A percentile compares a stretch with the other conserved stretches of the same genome.
Conservation (phyloP, 1,284 basidiomycete genomes). For the Naganishia albida region DNA sequence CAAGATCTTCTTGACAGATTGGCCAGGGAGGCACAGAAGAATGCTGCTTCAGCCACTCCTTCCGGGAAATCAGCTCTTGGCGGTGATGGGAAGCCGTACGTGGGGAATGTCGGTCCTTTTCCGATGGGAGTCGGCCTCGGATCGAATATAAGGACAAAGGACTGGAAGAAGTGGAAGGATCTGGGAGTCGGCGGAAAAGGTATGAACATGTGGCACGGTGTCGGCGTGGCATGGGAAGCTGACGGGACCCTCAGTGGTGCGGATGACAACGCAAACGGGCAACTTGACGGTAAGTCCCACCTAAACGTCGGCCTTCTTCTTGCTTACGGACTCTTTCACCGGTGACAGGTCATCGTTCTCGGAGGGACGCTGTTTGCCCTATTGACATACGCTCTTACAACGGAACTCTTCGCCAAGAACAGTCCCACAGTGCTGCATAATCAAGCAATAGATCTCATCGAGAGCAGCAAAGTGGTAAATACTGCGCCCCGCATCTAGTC, state of each 20-base stretch:
- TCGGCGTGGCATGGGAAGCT: slow-evolving; percentile 1
- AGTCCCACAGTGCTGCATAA: slow-evolving; percentile 86
- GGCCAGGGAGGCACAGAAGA: slow-evolving; percentile 34
- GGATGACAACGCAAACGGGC: slow-evolving; percentile 75
- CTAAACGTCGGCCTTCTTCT: not conserved
- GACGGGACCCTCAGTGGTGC: slow-evolving; percentile 60
- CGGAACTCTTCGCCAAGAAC: slow-evolving; percentile 88
- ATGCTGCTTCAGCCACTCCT: slow-evolving; percentile 26
- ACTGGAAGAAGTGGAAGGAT: slow-evolving; percentile 68
- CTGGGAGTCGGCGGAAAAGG: slow-evolving; percentile 79
- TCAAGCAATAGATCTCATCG: slow-evolving; percentile 80
- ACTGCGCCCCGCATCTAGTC: slow-evolving; percentile 35
- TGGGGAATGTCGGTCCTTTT: slow-evolving; percentile 68
- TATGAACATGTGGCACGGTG: slow-evolving; percentile 55
- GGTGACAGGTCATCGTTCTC: slow-evolving; percentile 64
- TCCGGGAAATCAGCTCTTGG: not conserved
- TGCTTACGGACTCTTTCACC: not conserved
- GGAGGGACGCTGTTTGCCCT: slow-evolving; percentile 79
- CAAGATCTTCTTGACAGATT: slow-evolving; percentile 41
- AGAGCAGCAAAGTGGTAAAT: slow-evolving; percentile 67
- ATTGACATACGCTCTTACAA: slow-evolving; percentile 78
- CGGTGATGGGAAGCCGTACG: slow-evolving; percentile 22
- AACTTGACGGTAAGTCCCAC: slow-evolving; percentile 63
- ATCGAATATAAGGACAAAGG: slow-evolving; percentile 58
- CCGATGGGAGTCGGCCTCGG: slow-evolving; percentile 65